A percentile compares a stretch with the other conserved stretches of the same genome.
These are phyloP conservation scores for Gracilariopsis chorda DNA, from an alignment of 23 red algal genomes.

Conservation along the genomic window DNA sequence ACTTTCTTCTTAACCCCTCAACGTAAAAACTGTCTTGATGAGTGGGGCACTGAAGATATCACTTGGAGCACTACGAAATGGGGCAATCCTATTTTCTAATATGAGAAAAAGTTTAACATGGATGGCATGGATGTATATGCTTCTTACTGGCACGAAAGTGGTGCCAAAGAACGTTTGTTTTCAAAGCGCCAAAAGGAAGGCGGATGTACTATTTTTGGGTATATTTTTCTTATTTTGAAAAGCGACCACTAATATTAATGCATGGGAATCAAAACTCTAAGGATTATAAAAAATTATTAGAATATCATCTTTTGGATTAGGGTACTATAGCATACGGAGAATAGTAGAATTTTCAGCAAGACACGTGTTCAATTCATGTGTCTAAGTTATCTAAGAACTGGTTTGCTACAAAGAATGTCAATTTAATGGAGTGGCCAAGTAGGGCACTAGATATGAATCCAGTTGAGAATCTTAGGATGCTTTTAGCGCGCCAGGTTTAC, in stretches of 20 bases:
- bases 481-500: background rate
- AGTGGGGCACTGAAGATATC: too few species aligned
- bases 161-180: background rate
- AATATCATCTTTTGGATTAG: background rate
- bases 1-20: too few species aligned
- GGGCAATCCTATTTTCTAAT: too few species aligned
- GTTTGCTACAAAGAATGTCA: background rate
- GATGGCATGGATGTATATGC: background rate
- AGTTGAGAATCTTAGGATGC: background rate
- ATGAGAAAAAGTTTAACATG: background rate
- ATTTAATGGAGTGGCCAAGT: background rate
- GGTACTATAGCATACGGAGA: background rate
- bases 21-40: too few species aligned
- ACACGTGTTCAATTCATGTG: background rate
- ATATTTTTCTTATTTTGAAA: background rate
- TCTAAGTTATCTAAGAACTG: background rate
- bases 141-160: background rate
- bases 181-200: background rate
- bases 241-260: background rate
- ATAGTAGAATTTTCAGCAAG: background rate
- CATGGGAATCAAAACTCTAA: background rate
- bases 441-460: background rate
- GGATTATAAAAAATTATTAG: background rate
- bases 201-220: background rate
- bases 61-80: too few species aligned